These are phyloP conservation scores for Pyropia haitanensis DNA, from an alignment of 23 red algal species.

Conservation along the genomic window DNA sequence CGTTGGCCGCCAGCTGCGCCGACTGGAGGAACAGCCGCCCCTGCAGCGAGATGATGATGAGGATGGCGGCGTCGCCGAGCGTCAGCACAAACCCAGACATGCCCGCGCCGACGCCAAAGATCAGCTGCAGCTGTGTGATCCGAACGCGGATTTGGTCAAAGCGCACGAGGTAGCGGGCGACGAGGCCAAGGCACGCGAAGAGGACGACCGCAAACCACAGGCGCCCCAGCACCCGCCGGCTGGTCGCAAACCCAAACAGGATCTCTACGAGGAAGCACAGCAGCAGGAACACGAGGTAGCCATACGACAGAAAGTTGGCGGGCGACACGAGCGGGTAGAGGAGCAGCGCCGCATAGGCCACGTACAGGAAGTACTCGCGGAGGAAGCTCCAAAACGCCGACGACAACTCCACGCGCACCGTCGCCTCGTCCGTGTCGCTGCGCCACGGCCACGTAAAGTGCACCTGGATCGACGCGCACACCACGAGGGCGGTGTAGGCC, in stretches of 20 bases:
- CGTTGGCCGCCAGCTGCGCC: conserved; percentile 4
- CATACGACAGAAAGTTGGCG: conserved; percentile 18
- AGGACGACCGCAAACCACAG: conserved; percentile 10
- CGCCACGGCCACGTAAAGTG: conserved; percentile 14
- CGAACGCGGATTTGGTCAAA: conserved; percentile 1
- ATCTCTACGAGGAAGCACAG: conserved; percentile 17
- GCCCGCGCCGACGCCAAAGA: conserved; percentile 27
- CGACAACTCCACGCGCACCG: background rate
- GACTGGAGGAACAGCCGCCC: conserved; percentile 10
- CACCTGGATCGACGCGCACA: conserved; percentile 23
- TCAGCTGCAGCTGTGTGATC: background rate
- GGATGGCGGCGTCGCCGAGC: conserved; percentile 23
- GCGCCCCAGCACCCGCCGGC: conserved; percentile 2
- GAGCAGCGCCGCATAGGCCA: conserved; percentile 19
- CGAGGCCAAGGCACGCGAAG: conserved; percentile 7
- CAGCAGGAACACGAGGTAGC: conserved; percentile 15
- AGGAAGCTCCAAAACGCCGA: conserved; percentile 13
- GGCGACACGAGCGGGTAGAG: conserved; percentile 23
- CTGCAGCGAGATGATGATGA: conserved; percentile 20
- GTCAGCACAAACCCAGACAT: conserved; percentile 11
- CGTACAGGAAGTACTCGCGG: conserved; percentile 19
- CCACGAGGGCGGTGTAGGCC: conserved; percentile 16
- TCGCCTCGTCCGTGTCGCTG: background rate
- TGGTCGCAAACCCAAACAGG: background rate
- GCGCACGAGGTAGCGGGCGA: conserved; percentile 19